phyloP scores from a whole-genome alignment of 371 early-diverging fungal species.

The Rhizopus arrhizus region DNA sequence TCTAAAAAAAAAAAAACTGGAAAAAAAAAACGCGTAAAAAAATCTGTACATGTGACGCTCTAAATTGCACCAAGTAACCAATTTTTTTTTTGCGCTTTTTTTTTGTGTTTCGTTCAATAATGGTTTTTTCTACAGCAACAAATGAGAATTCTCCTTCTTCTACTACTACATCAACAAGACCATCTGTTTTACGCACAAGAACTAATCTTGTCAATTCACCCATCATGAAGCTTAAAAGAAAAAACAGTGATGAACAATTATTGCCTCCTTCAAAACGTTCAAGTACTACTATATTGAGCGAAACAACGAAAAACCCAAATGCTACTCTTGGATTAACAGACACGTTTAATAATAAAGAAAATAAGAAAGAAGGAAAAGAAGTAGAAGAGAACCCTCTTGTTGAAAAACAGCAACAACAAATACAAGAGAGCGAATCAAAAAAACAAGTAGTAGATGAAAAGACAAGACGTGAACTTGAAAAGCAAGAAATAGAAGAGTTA shows the following conservation, averaged over 20 bases:
- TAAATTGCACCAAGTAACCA: not conserved
- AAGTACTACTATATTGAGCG: not conserved
- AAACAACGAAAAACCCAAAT: not conserved
- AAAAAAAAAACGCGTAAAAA: not conserved
- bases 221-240: not conserved
- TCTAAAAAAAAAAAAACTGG: not conserved
- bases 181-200: not conserved
- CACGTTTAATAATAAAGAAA: not conserved
- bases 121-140: no score
- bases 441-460: not conserved
- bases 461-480: not conserved
- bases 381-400: no score
- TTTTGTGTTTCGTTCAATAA: not conserved
- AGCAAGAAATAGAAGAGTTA: not conserved
- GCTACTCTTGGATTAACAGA: not conserved
- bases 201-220: constrained; percentile 4
- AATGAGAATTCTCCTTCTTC: no score
- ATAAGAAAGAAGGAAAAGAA: not conserved
- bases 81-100: not conserved
- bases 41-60: not conserved
- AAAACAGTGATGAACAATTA: not conserved
- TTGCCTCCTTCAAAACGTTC: constrained; percentile 1
- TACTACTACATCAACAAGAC: not conserved
- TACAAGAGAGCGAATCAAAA: not conserved
- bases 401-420: no score